Base-by-base conservation (phyloP, 352 stramenopile species). In the Phytophthora brassicae region DNA sequence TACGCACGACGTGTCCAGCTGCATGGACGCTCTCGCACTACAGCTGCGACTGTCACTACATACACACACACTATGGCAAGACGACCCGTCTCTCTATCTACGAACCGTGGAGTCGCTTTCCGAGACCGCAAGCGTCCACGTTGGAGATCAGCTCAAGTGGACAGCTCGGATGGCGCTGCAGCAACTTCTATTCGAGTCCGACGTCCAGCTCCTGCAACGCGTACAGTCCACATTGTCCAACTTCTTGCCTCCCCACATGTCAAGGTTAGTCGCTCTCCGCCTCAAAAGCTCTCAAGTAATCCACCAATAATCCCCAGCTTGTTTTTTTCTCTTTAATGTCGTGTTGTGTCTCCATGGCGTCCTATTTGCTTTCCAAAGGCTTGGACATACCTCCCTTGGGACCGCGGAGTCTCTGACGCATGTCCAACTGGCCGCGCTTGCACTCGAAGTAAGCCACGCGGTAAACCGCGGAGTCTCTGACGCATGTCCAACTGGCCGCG, bases 361-460 rank as follows among this genome's bases (percentile, higher is more conserved):
- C 22, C 36, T 66, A 74, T 1, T 64, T 67, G 26, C 49, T 26
- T 5, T 74, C 68, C 38, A 72, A 45, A 47, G 70, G 68, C 55
- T 88, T 89, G 13, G 69, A 79, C 54, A 79, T 72, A 23, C 84
- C 84, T 56, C 84, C 84, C 64, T 94, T 92, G 7, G 84, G 84
- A n/a, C 84, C 84, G 39, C 82, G 82, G 41, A 94, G 89, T 20
- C 84, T 75, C 55, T 84, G 86, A n/a, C 84, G 79, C 84, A 94
- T 94, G 56, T 94, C 84, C 53, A 94, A 50, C 20, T 94, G 84
- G 20, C 84, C 84, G 19, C 84, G 84, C 59, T 89, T 92, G 74
- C 84, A 94, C 69, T 94, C 84, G 65, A 94, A 94, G 63, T 94
- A 94, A 20, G 84, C 82, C 38, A 86, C 68, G 6, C 84, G 84